Evolutionary conservation across 1,284 basidiomycete species (phyloP).

Genomic region (Sporisorium reilianum): DNA sequence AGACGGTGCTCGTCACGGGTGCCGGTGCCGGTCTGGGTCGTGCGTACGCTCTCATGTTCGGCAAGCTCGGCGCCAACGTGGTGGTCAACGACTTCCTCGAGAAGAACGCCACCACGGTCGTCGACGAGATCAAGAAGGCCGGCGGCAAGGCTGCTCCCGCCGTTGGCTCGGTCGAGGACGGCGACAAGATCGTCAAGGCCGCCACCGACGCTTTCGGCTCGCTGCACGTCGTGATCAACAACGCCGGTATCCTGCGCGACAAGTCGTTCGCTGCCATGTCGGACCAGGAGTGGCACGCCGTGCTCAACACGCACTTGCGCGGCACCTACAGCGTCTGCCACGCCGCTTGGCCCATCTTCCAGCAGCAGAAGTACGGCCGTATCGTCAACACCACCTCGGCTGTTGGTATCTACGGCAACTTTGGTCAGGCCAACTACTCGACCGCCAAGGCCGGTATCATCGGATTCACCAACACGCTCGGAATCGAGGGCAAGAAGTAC

Average conservation of each 20-base stretch:
- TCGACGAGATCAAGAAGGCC: conserved; percentile 85
- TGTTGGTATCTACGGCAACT: conserved; percentile 92
- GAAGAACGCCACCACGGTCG: conserved; percentile 84
- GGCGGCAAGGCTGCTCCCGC: conserved; percentile 89
- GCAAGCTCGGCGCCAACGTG: conserved; percentile 90
- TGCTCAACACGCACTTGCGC: conserved; percentile 85
- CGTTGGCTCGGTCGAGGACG: conserved; percentile 88
- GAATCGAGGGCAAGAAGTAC: conserved; percentile 91
- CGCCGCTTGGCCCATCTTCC: conserved; percentile 96
- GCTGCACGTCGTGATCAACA: conserved; percentile 89
- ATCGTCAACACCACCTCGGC: conserved; percentile 94
- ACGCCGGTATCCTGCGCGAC: conserved; percentile 89
- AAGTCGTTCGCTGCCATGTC: conserved; percentile 91
- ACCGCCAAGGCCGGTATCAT: conserved; percentile 93
- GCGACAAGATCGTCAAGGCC: conserved; percentile 84
- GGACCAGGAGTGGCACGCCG: conserved; percentile 93
- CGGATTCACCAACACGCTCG: conserved; percentile 88
- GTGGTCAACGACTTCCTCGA: conserved; percentile 95
- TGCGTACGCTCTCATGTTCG: conserved; percentile 91
- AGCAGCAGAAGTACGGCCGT: conserved; percentile 95
- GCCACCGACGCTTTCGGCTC: conserved; percentile 89
- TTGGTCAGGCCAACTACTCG: conserved; percentile 84
- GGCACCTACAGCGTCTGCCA: conserved; percentile 78
- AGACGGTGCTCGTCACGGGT: conserved; percentile 95
- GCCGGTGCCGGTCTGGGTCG: conserved; percentile 77